Evolutionary conservation across 768 basidiomycete genomes (phyloP), one percentile per base, ranked within the genome.

Genomic region (Agaricus sinodeliciosus): DNA sequence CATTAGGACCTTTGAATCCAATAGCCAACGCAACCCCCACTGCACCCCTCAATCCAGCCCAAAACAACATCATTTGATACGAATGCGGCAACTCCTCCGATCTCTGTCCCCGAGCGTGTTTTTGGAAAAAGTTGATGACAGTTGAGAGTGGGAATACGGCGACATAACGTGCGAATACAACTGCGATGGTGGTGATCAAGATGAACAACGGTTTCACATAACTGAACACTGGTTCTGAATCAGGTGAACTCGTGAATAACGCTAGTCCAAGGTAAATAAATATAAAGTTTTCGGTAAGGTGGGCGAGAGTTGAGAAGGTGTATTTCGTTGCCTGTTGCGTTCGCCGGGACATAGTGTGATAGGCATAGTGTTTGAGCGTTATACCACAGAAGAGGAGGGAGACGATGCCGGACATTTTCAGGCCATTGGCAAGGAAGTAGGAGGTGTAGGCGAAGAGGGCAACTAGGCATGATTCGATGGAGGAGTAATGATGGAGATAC

Each of bases 31-130:
- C 96, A 18, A 99, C 96, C 36, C 96, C 96, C 40, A 99, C 96
- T 0, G 96, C 96, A 34, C 96, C 96, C 26, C 96, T 78, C 49
- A 99, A 72, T 4, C 95, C 95, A 1, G 95, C 95, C 96, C 95
- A 99, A 70, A 98, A 98, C 13, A 98, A 72, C 94, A 98, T 96
- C 91, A 98, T 95, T 62, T 97, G 94, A 63, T 99, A 97, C 9
- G 93, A 94, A 67, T 98, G 94, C 0, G 96, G 94, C 4, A 99
- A 73, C 60, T 97, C 94, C 58, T 96, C 94, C 19, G 78, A 71
- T 39, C 93, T 80, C 62, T 94, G 90, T 1, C 93, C 93, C 1
- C 91, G 82, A 2, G 81, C 85, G 55, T 94, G 89, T 55, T 69
- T 72, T 60, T 85, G 87, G 76, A 97, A 85, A 58, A 96, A 77